phyloP scores from a whole-genome alignment of 169 alveolate species.

The Plasmodium vivax region DNA sequence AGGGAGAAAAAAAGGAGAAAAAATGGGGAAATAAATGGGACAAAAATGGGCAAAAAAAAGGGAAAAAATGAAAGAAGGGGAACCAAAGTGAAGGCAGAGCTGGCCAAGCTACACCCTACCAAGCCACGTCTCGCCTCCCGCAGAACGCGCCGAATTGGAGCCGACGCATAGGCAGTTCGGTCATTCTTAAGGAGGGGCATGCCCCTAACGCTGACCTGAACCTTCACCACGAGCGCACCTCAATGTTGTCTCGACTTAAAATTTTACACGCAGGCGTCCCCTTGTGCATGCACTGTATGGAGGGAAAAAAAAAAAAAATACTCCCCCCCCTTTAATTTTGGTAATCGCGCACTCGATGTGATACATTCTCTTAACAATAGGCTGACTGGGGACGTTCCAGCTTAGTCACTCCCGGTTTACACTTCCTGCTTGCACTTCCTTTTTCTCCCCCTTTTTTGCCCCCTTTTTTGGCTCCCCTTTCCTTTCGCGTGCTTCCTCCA shows the following conservation, averaged over 20 bases:
- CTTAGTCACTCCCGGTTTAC: not conserved
- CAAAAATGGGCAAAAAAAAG: not conserved
- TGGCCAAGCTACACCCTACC: not conserved
- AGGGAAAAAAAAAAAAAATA: not conserved
- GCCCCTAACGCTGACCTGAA: not conserved
- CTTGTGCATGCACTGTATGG: not conserved
- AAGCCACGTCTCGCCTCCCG: not conserved
- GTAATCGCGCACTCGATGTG: not conserved
- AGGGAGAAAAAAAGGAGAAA: no score
- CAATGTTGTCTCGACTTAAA: not conserved
- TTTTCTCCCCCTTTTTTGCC: not conserved
- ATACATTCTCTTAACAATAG: not conserved
- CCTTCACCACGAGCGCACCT: not conserved
- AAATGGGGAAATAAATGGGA: no score
- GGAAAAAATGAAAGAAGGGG: not conserved
- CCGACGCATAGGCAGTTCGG: not conserved
- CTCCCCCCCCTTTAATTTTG: not conserved
- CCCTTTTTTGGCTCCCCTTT: not conserved
- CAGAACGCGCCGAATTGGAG: not conserved
- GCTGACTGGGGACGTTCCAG: not conserved
- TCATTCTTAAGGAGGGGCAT: not conserved
- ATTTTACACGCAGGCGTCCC: not conserved
- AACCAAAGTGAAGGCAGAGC: not conserved
- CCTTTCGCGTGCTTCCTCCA: not conserved
- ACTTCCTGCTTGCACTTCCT: not conserved